Base-by-base conservation (phyloP, 805 yeast genomes). In the Candida ortonii region DNA sequence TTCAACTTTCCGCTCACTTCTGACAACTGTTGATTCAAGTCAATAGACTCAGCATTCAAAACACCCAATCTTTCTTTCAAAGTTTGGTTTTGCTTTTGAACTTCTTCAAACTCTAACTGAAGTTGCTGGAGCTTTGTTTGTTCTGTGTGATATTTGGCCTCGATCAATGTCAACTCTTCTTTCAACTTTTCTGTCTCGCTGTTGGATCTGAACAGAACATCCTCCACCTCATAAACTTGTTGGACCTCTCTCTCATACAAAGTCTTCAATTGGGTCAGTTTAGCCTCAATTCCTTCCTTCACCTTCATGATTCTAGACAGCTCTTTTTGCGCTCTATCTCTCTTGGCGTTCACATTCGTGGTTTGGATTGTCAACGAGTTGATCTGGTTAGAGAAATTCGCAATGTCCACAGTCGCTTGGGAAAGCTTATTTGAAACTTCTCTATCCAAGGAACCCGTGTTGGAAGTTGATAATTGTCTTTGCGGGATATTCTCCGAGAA, bases 321-420 rank as follows among this genome's bases (percentile, higher is more conserved):
- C 52, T 90, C 96, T 37, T 73, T 77, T 52, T 81, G 87, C 1
- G 96, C 87, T 41, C 78, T 73, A 13, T 73, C 65, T 43, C 86
- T 80, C 60, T 84, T 84, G 15, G 76, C 82, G 40, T 80, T 80
- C 19, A 84, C 69, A 11, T 70, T 71, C 1, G 84, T 67, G 2
- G 94, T 84, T 59, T 88, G 96, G 15, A 71, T 62, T 1, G 88
- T 73, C 44, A 90, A 65, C 0, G 95, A 83, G 44, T 78, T 78
- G 44, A 86, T 80, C 63, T 89, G 96, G 49, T 81, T 85, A 0
- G 95, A 83, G 25, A 84, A 68, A 48, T 89, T 86, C 11, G 95
- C 96, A 57, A 87, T 73, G 49, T 86, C 96, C 6, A 88, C 74
- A 6, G 93, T 78, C 4, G 95, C 90, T 40, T 76, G 74, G 1